These are phyloP conservation scores for Cymodocea nodosa DNA, from an alignment of 116 monocot genomes.

Conservation along the genomic window DNA sequence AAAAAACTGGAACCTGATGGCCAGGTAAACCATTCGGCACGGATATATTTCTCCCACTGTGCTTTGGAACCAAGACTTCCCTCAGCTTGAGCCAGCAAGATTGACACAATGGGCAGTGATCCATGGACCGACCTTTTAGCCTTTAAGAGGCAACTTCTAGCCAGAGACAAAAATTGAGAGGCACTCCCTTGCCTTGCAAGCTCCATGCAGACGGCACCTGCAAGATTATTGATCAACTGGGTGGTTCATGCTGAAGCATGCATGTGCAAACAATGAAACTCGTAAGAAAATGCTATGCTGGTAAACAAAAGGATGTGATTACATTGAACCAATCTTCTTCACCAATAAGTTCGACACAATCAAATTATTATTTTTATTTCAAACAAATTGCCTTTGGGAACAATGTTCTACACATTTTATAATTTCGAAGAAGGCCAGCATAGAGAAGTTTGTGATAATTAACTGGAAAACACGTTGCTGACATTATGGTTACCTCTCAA, in stretches of 20 bases:
- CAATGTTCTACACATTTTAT: no score
- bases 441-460: no score
- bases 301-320: no score
- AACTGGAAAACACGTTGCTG: no score
- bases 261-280: not conserved
- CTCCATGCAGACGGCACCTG: slow-evolving; percentile 89
- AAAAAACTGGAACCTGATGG: slow-evolving; percentile 48
- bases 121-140: slow-evolving; percentile 31
- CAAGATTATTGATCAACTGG: not conserved
- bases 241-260: not conserved
- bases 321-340: no score
- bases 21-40: slow-evolving; percentile 83
- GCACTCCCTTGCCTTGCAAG: slow-evolving; percentile 51
- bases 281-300: no score
- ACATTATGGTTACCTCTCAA: no score
- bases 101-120: slow-evolving; percentile 55
- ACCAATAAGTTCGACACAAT: no score
- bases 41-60: slow-evolving; percentile 76
- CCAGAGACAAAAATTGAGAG: slow-evolving; percentile 55
- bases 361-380: no score
- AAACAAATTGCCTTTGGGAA: no score
- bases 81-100: slow-evolving; percentile 77
- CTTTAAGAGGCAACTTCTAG: slow-evolving; percentile 46
- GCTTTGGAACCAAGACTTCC: slow-evolving; percentile 66
- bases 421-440: no score